Evolutionary conservation across 441 rosid genomes (phyloP), one percentile per base, ranked within the genome.

Genomic region (Pelargonium cotyledonis): DNA sequence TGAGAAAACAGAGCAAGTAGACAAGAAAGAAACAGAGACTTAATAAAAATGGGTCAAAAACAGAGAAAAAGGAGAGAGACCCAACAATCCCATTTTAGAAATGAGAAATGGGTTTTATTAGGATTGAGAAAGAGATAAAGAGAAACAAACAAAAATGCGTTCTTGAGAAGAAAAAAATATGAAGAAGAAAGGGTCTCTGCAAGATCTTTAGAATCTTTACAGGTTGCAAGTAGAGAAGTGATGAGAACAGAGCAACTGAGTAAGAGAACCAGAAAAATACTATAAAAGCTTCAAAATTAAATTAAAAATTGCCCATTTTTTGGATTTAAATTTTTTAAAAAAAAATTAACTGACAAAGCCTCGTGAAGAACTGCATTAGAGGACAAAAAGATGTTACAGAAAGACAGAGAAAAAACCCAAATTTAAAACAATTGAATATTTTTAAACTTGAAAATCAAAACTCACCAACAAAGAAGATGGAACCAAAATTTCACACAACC

Each of bases 321-420:
- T 12, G n/a, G n/a, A n/a, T 66, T 68, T 68, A 49, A 71, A 75
- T 65, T 73, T 81, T 79, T 73, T 77, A 86, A 80, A 80, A 74
- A 68, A 55, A 85, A 63, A 73, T 80, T n/a, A n/a, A n/a, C 95
- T 91, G 95, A 87, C 97, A 89, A 81, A 78, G 71, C 82, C 93
- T 89, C 93, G 90, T 91, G 93, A 89, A 80, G 81, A 83, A 80
- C 80, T 82, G 82, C 80, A 79, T 78, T 85, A 84, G 83, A 81
- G 70, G 90, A 88, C 95, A 89, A 89, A 82, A 86, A 65, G 80
- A 81, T 78, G 91, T 82, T 85, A 78, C 88, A 80, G 85, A 83
- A 72, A 79, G 83, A 84, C 65, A 73, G 79, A 73, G 70, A 81
- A 68, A 65, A 76, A 65, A 67, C 51, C 11, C 51, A 46, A 46